Evolutionary conservation across 305 asterid species (phyloP), one percentile per base, ranked within the genome.

Genomic region (Fraxinus angustifolia): DNA sequence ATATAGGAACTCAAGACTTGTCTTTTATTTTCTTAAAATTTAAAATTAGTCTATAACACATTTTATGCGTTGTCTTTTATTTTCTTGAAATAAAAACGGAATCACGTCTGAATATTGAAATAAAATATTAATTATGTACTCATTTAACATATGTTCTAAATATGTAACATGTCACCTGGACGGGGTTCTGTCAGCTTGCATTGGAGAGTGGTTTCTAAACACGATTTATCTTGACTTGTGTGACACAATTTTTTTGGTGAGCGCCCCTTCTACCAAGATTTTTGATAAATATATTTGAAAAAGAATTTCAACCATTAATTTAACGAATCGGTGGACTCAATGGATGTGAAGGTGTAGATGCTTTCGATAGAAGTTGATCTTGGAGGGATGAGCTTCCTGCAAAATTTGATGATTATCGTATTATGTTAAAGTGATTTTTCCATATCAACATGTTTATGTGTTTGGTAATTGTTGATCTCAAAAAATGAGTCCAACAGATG

Each of bases 1-100:
- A 48, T 14, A 14, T 45, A 45, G 17, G 91, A 8, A 92, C 8
- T 36, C 2, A 6, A 76, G 34, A 88, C 90, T 28, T 28, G 30
- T 28, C 30, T 28, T 28, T 28, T 28, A 28, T 28, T 28, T 28
- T 28, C 30, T 28, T 28, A 28, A 28, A 28, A 28, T 28, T 28
- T 28, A 28, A 28, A 28, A 28, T 28, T 28, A 28, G 30, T 28
- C 30, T 28, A 28, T 28, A 28, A 28, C 30, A 28, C 30, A 28
- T 28, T 28, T 28, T 28, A 28, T 28, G 30, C 30, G 2, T 28
- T 28, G 30, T 28, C 30, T 28, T 28, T 28, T 28, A 28, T 28
- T 28, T 28, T 28, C 30, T 28, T 28, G 2, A 28, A 28, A 28
- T 28, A 28, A 28, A 28, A 28, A 56, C 1, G 56, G 5, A 11